phyloP scores from a whole-genome alignment of 345 rosid genomes.

The Sonneratia alba region DNA sequence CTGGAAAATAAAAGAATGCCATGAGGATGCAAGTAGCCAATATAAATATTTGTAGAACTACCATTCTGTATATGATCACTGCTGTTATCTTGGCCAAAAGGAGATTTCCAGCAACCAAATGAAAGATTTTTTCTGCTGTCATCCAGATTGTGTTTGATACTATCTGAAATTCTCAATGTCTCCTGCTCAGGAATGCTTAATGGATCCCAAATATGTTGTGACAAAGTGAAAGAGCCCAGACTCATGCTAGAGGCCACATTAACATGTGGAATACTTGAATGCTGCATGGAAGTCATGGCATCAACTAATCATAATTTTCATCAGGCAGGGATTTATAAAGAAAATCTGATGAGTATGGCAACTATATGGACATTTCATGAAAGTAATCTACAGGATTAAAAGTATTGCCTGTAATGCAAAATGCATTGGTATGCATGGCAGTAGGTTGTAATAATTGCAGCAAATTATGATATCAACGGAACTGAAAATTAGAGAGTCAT shows the following conservation, averaged over 20 bases:
- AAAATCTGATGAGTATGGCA: not conserved
- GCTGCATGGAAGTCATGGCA: not conserved
- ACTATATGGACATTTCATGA: not conserved
- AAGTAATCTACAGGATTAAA: not conserved
- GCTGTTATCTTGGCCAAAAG: not conserved
- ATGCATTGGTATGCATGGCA: not conserved
- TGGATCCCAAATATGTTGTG: not conserved
- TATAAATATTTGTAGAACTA: slow-evolving; percentile 17
- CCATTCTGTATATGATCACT: slow-evolving; percentile 40
- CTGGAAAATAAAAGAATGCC: not conserved
- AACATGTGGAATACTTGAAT: not conserved
- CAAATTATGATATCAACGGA: not conserved
- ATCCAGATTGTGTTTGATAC: not conserved
- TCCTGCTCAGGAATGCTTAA: slow-evolving; percentile 1
- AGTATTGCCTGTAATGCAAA: not conserved
- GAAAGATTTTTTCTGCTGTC: slow-evolving; percentile 25
- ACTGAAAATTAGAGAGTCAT: slow-evolving; percentile 8
- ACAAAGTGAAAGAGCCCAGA: not conserved
- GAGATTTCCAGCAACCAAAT: slow-evolving; percentile 8
- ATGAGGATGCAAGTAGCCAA: not conserved
- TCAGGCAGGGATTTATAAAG: not conserved
- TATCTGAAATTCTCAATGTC: not conserved
- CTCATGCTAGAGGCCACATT: not conserved
- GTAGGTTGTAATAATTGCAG: not conserved
- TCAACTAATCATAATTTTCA: not conserved